Evolutionary conservation across 2,329 filamentous ascomycete genomes (phyloP), one percentile per base, ranked within the genome.

Genomic region (Xylariales sp.): DNA sequence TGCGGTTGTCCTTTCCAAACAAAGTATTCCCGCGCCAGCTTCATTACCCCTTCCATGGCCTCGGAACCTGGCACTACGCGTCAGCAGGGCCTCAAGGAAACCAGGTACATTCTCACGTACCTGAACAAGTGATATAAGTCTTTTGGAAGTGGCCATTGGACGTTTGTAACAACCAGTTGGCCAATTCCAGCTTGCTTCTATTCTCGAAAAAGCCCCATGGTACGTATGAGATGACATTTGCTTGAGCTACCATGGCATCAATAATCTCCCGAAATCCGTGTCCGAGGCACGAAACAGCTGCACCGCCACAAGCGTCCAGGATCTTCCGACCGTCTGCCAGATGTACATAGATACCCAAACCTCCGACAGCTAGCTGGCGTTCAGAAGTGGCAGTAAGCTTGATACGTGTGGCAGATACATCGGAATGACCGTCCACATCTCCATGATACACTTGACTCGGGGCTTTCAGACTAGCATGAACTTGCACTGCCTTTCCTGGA

Each of bases 291-390:
- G 80, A 72, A 3, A 89, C 85, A 16, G 82, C 84, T 3, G 86
- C 83, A 15, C 87, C 87, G 20, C 82, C 77, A 15, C 82, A 85
- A 1, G 79, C 82, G 58, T 93, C 87, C 11, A 89, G 73, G 31
- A 93, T 74, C 24, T 25, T 11, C 9, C 31, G 18, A 20, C 38
- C 38, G 19, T 34, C 20, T 4, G 24, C 29, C 5, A 41, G 31
- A 14, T 32, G 15, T 4, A 38, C 21, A 28, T 38, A 38, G 11
- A 15, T 38, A 14, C 35, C 35, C 20, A 25, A n/a, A 15, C 21
- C 35, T n/a, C 8, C 24, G 10, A 24, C 14, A 1, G 24, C 35
- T 14, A 38, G 8, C n/a, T 8, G 24, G 24, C 24, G 24, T 8
- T 27, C 24, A 27, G 8, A 8, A 8, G 24, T 8, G n/a, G n/a